phyloP scores from a whole-genome alignment of 306 rosid species.

The Gynostemma pentaphyllum region DNA sequence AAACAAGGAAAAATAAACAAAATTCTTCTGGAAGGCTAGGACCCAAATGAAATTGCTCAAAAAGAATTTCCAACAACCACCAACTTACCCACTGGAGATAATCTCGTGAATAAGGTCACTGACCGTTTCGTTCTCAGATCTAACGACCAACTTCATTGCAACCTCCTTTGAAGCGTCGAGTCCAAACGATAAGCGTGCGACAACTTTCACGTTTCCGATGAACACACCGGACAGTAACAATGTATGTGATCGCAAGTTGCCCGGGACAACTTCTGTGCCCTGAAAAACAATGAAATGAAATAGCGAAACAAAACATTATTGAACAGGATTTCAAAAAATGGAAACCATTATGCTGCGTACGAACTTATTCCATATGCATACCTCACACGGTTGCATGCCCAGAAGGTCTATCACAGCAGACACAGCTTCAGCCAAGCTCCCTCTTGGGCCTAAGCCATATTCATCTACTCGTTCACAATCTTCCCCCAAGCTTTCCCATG shows the following conservation, averaged over 20 bases:
- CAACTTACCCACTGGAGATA: conserved; percentile 77
- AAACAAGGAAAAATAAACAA: neutral
- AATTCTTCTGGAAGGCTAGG: neutral
- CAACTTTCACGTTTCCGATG: conserved; percentile 72
- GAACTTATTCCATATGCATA: conserved; percentile 18
- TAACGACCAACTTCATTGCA: conserved; percentile 83
- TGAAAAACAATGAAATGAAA: conserved; percentile 23
- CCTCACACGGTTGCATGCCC: conserved; percentile 99
- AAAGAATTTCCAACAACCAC: neutral
- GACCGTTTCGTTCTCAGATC: conserved; percentile 66
- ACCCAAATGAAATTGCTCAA: conserved; percentile 2
- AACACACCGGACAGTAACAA: conserved; percentile 75
- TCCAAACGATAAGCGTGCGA: conserved; percentile 81
- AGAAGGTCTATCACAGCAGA: conserved; percentile 68
- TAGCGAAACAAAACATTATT: neutral
- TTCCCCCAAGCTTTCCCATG: conserved; percentile 80
- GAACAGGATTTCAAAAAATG: neutral
- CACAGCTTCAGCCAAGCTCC: conserved; percentile 87
- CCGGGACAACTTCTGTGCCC: conserved; percentile 82
- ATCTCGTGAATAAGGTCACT: conserved; percentile 84
- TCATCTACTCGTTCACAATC: conserved; percentile 78
- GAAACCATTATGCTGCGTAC: neutral
- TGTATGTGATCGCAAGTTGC: conserved; percentile 84
- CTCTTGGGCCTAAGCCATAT: conserved; percentile 95
- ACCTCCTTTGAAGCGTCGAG: conserved; percentile 84